Base-by-base conservation (phyloP, 345 rosid genomes). In the Aegle marmelos region DNA sequence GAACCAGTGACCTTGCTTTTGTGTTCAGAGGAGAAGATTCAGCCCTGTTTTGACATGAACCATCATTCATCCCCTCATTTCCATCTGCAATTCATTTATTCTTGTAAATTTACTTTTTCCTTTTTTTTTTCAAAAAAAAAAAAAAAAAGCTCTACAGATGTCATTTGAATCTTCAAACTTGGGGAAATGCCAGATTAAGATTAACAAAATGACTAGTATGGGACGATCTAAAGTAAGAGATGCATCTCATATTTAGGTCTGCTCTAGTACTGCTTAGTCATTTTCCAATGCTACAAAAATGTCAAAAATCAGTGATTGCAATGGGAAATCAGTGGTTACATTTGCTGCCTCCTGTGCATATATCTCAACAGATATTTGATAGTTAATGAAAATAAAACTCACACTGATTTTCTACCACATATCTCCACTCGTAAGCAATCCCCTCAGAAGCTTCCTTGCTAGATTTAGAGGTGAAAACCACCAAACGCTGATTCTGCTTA, bases 341-440 rank as follows among this genome's bases (percentile, higher is more conserved):
- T 41, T 60, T 60, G 69, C 76, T 8, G 28, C 25, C 24, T 30
- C 73, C 1, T 25, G 28, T 68, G 27, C 31, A 41, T 25, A 27
- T 24, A 25, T 34, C 1, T 31, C 4, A 19, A 54, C 58, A 19
- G 16, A 63, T 19, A 17, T 63, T 73, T 59, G 37, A 69, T 39
- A 28, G 34, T 45, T 25, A 30, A 33, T 28, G 30, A n/a, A 39
- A 58, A 16, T 11, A 39, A 68, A 70, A 79, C 97, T 83, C 72
- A 94, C 99, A 96, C 69, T 90, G 90, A 75, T 84, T 94, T 76
- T 96, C 99, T 53, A 96, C 92, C 62, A 96, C 95, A 80, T 96
- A 92, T 74, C 79, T 88, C 99, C 99, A 96, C 72, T 88, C 87
- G 80, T 87, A 94, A 72, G 98, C 99, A 74, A 96, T 87, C 27